Conservation (phyloP, 2,329 filamentous ascomycete species). For the Pseudogymnoascus sp. region DNA sequence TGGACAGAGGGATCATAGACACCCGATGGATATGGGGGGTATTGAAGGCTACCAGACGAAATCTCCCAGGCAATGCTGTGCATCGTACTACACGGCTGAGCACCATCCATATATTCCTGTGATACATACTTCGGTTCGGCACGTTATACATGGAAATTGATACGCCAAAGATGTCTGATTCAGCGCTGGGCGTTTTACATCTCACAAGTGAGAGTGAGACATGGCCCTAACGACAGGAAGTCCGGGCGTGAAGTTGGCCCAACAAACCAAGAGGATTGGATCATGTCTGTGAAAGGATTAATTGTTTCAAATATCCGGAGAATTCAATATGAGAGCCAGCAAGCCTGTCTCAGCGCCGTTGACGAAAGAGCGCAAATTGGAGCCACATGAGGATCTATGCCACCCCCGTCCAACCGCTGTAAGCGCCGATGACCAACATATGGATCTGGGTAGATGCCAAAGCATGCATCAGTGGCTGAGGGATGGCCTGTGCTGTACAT, state of each 20-base stretch:
- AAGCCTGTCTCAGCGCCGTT: not conserved
- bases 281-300: no score
- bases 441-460: not conserved
- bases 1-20: not conserved
- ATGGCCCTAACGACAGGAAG: not conserved
- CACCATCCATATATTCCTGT: not conserved
- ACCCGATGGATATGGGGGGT: not conserved
- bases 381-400: not conserved
- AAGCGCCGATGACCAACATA: not conserved
- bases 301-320: not conserved
- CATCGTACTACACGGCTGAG: slow-evolving; percentile 4
- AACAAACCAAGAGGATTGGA: not conserved
- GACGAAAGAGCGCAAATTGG: not conserved
- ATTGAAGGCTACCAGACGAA: not conserved
- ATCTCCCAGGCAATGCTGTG: not conserved
- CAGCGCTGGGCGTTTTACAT: not conserved
- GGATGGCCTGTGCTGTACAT: not conserved
- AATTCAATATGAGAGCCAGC: not conserved
- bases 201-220: not conserved
- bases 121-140: not conserved
- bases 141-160: not conserved
- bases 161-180: not conserved
- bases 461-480: not conserved
- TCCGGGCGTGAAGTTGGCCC: not conserved
- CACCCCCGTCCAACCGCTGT: not conserved